Evolutionary conservation across 106 monocot genomes (phyloP).

Genomic region (Dendrobium chrysotoxum): DNA sequence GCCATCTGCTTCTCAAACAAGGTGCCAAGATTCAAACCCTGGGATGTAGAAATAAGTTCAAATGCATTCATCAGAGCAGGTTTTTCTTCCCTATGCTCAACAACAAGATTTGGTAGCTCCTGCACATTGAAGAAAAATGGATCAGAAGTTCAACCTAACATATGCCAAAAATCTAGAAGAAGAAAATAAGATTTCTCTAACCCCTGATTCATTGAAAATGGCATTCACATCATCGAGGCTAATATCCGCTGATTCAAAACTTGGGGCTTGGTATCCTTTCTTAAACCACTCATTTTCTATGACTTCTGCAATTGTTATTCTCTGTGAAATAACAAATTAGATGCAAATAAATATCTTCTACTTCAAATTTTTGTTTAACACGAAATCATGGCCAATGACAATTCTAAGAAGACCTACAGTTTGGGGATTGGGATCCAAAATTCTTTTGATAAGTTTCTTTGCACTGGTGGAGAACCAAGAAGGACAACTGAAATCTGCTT

Average conservation of each 20-base stretch:
- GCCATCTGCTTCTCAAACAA: conserved; percentile 92
- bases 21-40: conserved; percentile 78
- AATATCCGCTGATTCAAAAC: conserved; percentile 54
- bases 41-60: conserved; percentile 91
- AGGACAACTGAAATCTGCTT: conserved; percentile 89
- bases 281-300: conserved; percentile 91
- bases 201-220: conserved; percentile 67
- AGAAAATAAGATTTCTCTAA: conserved; percentile 13
- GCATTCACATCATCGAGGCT: conserved; percentile 68
- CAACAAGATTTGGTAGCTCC: conserved; percentile 66
- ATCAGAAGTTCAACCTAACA: neutral
- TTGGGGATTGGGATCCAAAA: conserved; percentile 81
- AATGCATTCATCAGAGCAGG: conserved; percentile 88
- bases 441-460: conserved; percentile 87
- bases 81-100: conserved; percentile 73
- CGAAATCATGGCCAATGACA: neutral
- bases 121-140: conserved; percentile 15
- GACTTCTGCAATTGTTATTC: conserved; percentile 72
- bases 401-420: conserved; percentile 35
- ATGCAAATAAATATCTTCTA: neutral
- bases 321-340: conserved; percentile 35
- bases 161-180: neutral
- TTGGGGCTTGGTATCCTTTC: conserved; percentile 76
- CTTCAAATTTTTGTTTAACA: neutral
- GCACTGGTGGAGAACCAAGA: conserved; percentile 90